phyloP scores from a whole-genome alignment of 2,329 filamentous ascomycete species.

The Venturia asperata region DNA sequence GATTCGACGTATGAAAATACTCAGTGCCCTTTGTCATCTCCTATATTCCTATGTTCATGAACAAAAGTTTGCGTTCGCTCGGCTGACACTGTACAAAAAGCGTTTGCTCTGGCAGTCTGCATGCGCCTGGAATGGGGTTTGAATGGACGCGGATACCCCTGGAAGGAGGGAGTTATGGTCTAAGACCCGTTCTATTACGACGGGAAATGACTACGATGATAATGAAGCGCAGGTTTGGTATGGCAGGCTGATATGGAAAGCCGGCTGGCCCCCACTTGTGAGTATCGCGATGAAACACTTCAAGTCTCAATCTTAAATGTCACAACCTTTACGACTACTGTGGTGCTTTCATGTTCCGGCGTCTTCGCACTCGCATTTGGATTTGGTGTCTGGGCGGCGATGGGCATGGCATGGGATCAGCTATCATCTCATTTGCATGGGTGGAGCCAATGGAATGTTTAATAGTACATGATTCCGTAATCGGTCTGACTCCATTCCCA shows the following conservation, averaged over 20 bases:
- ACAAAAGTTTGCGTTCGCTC: neutral
- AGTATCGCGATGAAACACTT: neutral
- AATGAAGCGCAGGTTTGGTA: neutral
- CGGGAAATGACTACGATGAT: neutral
- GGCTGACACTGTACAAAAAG: constrained; percentile 1
- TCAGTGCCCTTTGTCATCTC: neutral
- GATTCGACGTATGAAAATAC: constrained; percentile 31
- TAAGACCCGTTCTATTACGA: neutral
- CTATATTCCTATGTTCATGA: neutral
- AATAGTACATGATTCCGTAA: neutral
- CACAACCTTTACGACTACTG: neutral
- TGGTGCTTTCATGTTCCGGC: neutral
- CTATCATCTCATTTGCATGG: constrained; percentile 10
- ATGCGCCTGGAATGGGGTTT: constrained; percentile 3
- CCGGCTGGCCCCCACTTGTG: neutral
- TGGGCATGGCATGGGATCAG: neutral
- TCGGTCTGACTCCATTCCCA: neutral
- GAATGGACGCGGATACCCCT: neutral
- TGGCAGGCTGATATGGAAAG: neutral
- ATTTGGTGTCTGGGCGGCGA: neutral
- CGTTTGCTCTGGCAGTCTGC: neutral
- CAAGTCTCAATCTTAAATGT: neutral
- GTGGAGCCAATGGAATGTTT: neutral
- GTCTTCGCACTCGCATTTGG: neutral
- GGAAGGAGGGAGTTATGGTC: neutral